phyloP scores from a whole-genome alignment of 805 yeast genomes.

The Kuraishia piskuri region DNA sequence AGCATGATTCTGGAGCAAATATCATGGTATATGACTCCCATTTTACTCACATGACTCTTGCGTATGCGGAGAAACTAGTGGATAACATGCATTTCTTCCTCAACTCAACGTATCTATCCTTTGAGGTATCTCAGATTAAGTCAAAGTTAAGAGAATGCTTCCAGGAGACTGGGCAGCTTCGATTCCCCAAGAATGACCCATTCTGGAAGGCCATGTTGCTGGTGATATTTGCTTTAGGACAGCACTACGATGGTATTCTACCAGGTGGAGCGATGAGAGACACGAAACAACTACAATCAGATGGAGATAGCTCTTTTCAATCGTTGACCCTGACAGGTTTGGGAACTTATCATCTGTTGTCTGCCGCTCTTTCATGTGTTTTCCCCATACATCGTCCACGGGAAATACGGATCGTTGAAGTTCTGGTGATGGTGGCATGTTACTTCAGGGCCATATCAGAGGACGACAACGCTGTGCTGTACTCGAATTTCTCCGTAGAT shows the following conservation, averaged over 20 bases:
- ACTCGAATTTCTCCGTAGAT: conserved; percentile 17
- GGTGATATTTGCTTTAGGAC: conserved; percentile 16
- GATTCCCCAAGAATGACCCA: conserved; percentile 4
- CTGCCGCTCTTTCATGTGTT: conserved; percentile 9
- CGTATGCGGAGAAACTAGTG: conserved; percentile 9
- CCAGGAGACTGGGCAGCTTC: conserved; percentile 5
- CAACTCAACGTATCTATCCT: conserved; percentile 16
- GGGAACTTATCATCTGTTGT: conserved; percentile 10
- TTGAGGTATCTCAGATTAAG: conserved; percentile 12
- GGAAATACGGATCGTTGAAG: conserved; percentile 11
- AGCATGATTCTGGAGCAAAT: no score
- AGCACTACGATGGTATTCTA: conserved; percentile 12
- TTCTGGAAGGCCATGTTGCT: conserved; percentile 14
- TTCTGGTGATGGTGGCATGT: conserved; percentile 13
- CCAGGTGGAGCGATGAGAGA: conserved; percentile 2
- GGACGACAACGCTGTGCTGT: conserved; percentile 17
- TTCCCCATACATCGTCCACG: conserved; percentile 11
- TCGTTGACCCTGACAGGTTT: conserved; percentile 5
- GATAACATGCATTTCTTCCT: conserved; percentile 16
- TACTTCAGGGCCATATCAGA: conserved; percentile 15
- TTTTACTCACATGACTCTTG: conserved; percentile 5
- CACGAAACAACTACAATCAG: no score
- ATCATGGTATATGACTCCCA: neutral
- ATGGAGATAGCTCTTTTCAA: no score
- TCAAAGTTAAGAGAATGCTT: conserved; percentile 6